Conservation (phyloP, 441 rosid species). For the Viola pubescens region DNA sequence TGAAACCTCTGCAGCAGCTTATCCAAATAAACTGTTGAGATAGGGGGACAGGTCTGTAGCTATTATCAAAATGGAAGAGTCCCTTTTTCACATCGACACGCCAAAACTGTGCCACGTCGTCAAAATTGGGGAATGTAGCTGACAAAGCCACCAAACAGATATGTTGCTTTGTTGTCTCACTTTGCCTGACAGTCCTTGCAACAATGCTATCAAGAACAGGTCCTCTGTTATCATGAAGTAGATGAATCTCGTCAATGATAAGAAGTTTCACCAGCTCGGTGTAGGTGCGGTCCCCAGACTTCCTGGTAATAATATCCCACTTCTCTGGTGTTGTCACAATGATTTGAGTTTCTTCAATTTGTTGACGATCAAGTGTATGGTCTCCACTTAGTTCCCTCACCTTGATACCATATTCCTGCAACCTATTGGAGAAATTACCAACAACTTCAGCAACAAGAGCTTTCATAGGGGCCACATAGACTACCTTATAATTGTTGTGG, state of each 20-base stretch:
- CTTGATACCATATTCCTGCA: slow-evolving; percentile 63
- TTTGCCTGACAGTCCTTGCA: slow-evolving; percentile 88
- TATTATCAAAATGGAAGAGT: slow-evolving; percentile 79
- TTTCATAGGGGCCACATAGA: slow-evolving; percentile 95
- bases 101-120: slow-evolving; percentile 83
- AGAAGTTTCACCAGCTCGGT: slow-evolving; percentile 85
- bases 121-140: slow-evolving; percentile 87
- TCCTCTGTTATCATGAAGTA: slow-evolving; percentile 91
- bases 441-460: slow-evolving; percentile 96
- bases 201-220: slow-evolving; percentile 98
- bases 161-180: slow-evolving; percentile 85
- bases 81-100: slow-evolving; percentile 64
- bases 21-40: slow-evolving; percentile 86
- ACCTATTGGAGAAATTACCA: slow-evolving; percentile 74
- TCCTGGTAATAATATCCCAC: slow-evolving; percentile 94
- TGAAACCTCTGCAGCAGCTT: slow-evolving; percentile 95
- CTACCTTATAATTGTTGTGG: slow-evolving; percentile 70
- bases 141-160: slow-evolving; percentile 91
- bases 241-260: slow-evolving; percentile 89
- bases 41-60: slow-evolving; percentile 93
- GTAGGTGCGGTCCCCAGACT: slow-evolving; percentile 95
- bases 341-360: slow-evolving; percentile 92
- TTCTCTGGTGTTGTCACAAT: slow-evolving; percentile 97
- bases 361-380: slow-evolving; percentile 77
- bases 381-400: slow-evolving; percentile 95